Percentiles rank a stretch among this genome's conserved stretches.
phyloP scores from a whole-genome alignment of 768 basidiomycete species.

The Suillus luteus region DNA sequence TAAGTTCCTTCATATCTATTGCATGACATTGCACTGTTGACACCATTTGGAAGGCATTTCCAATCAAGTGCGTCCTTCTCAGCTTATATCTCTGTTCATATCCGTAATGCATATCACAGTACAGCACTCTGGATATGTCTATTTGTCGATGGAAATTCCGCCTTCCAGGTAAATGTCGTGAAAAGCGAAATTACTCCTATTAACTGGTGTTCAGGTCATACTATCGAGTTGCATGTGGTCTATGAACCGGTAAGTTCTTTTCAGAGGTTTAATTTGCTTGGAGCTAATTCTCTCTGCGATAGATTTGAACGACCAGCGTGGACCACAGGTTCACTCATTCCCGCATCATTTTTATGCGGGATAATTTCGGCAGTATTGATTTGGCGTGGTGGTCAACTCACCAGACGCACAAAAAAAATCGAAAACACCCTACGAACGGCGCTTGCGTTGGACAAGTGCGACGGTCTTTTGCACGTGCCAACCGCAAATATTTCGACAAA shows the following conservation, averaged over 20 bases:
- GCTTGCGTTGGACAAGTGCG: slow-evolving; percentile 35
- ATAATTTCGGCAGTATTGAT: slow-evolving; percentile 74
- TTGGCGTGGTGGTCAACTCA: slow-evolving; percentile 69
- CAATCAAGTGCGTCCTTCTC: slow-evolving; percentile 46
- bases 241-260: slow-evolving; percentile 53
- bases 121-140: slow-evolving; percentile 73
- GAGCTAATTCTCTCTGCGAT: neutral
- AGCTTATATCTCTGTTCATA: neutral
- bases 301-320: slow-evolving; percentile 69
- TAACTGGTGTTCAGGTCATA: slow-evolving; percentile 43
- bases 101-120: slow-evolving; percentile 34
- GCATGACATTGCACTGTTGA: slow-evolving; percentile 11
- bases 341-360: slow-evolving; percentile 72
- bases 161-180: slow-evolving; percentile 61
- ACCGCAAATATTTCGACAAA: neutral
- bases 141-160: slow-evolving; percentile 73
- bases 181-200: slow-evolving; percentile 8
- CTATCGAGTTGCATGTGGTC: slow-evolving; percentile 84
- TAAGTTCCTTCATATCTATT: slow-evolving; percentile 30
- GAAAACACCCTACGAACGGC: slow-evolving; percentile 56
- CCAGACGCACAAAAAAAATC: slow-evolving; percentile 68
- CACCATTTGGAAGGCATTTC: slow-evolving; percentile 55
- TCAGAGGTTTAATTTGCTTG: slow-evolving; percentile 6
- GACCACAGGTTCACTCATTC: slow-evolving; percentile 71
- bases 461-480: neutral